Evolutionary conservation across 345 rosid species (phyloP).

Genomic region (Citrus sp.): DNA sequence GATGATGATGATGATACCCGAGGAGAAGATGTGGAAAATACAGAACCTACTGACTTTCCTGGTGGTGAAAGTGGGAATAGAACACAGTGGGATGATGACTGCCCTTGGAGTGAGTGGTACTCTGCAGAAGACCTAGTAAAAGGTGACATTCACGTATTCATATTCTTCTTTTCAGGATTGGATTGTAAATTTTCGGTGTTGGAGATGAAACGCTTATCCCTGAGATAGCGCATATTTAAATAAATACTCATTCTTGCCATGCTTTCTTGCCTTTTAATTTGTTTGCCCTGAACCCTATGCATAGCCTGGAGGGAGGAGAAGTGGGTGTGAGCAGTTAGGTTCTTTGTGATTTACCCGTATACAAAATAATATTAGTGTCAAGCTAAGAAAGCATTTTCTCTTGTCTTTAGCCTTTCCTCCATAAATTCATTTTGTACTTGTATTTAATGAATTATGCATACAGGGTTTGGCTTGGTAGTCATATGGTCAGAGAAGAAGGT

Average conservation of each 20-base stretch:
- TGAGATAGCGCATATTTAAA: background rate
- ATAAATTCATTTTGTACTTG: background rate
- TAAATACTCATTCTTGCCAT: background rate
- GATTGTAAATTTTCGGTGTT: background rate
- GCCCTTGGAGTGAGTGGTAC: constrained; percentile 99
- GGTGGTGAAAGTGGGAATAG: constrained; percentile 45
- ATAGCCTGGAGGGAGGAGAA: background rate
- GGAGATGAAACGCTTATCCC: background rate
- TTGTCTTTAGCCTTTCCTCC: constrained; percentile 5
- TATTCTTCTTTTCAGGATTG: background rate
- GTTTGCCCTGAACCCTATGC: background rate
- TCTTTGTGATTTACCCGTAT: background rate
- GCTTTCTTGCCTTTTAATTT: background rate
- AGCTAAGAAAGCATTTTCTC: background rate
- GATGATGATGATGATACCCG: constrained; percentile 50
- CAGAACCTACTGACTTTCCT: constrained; percentile 41
- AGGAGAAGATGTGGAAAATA: constrained; percentile 46
- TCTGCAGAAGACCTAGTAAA: constrained; percentile 88
- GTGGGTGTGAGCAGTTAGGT: background rate
- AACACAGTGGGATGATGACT: constrained; percentile 92
- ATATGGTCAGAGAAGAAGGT: constrained; percentile 71
- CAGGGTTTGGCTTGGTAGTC: constrained; percentile 74
- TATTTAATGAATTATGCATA: constrained; percentile 27
- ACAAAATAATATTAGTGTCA: constrained; percentile 11
- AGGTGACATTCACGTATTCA: constrained; percentile 41